Base-by-base conservation (phyloP, 2,329 filamentous ascomycete species). In the Botrytis tulipae region DNA sequence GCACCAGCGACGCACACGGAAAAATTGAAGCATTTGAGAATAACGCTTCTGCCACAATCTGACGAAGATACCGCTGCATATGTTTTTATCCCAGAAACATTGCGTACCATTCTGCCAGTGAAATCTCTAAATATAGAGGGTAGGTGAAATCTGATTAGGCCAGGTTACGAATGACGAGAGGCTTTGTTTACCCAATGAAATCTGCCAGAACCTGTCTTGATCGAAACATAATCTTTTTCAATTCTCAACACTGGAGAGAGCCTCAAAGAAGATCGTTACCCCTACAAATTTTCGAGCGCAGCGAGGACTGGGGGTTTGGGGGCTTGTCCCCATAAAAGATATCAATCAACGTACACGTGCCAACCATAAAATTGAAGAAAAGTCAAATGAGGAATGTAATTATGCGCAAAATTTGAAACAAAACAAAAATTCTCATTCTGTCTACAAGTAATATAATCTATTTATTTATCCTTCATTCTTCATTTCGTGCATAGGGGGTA, bases 401-500 rank as follows among this genome's bases (percentile, higher is more conserved):
- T 0, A 57, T 29, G n/a, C n/a, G 14, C 51, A 57, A 57, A 29
- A n/a, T 8, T 12, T 14, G 14, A 65, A 68, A 57, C 6, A 44
- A 69, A 69, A 35, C 20, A 32, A 44, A 29, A 42, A 7, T 32
- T 69, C 18, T 57, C 37, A 69, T 57, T 42, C 37, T 32, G n/a
- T 57, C n/a, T 57, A 57, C 65, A 20, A 44, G 48, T 44, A 44
- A 57, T 44, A 42, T 12, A 54, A n/a, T 29, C 37, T 57, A 68
- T 68, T n/a, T 57, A 69, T 42, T 51, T 18, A 57, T 69, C 66
- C 35, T 69, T 57, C 48, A 42, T 69, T 22, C 48, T 69, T 69
- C 37, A 44, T 57, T 57, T 69, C 66, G 48, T 69, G 48, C 48
- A 57, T 69, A 57, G 18, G 48, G 66, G 66, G 66, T 69, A 69